phyloP scores from a whole-genome alignment of 2,329 filamentous ascomycete genomes.

The Albifimbria verrucaria region DNA sequence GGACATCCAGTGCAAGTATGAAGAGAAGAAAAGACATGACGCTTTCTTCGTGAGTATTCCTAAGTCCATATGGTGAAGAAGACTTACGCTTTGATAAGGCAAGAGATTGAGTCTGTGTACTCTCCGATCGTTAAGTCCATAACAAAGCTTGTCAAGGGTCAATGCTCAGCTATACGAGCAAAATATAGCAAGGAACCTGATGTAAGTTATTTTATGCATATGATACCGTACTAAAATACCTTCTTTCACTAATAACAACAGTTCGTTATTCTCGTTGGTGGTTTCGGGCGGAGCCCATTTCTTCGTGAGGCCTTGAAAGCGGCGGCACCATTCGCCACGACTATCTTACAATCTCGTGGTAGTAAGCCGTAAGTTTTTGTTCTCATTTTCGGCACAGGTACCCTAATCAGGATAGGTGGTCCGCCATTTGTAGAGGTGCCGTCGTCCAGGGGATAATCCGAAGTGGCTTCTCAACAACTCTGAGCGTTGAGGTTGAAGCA shows the following conservation, averaged over 20 bases:
- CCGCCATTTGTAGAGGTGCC: slow-evolving; percentile 30
- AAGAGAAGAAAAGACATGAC: slow-evolving; percentile 7
- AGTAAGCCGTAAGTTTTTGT: slow-evolving; percentile 27
- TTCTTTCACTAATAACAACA: slow-evolving; percentile 8
- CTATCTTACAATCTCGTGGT: slow-evolving; percentile 26
- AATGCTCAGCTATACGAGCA: slow-evolving; percentile 14
- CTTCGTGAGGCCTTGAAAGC: slow-evolving; percentile 18
- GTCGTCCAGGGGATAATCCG: slow-evolving; percentile 20
- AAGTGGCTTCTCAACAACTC: background rate
- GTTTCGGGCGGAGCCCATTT: slow-evolving; percentile 30
- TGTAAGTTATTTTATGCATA: slow-evolving; percentile 12
- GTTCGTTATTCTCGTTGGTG: slow-evolving; percentile 37
- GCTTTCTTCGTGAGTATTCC: slow-evolving; percentile 1
- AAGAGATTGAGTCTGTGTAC: slow-evolving; percentile 21
- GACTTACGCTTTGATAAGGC: no score
- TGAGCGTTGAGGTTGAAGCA: slow-evolving; percentile 11
- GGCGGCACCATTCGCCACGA: background rate
- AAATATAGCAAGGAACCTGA: slow-evolving; percentile 18
- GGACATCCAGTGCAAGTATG: background rate
- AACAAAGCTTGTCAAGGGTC: slow-evolving; percentile 16
- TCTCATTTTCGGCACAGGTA: fast-evolving
- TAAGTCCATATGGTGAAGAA: no score
- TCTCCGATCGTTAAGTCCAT: slow-evolving; percentile 16
- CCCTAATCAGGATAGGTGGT: slow-evolving; percentile 23
- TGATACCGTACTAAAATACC: background rate